These are phyloP conservation scores for Colletotrichum abscissum DNA, from an alignment of 2,329 filamentous ascomycete genomes.

Conservation along the genomic window DNA sequence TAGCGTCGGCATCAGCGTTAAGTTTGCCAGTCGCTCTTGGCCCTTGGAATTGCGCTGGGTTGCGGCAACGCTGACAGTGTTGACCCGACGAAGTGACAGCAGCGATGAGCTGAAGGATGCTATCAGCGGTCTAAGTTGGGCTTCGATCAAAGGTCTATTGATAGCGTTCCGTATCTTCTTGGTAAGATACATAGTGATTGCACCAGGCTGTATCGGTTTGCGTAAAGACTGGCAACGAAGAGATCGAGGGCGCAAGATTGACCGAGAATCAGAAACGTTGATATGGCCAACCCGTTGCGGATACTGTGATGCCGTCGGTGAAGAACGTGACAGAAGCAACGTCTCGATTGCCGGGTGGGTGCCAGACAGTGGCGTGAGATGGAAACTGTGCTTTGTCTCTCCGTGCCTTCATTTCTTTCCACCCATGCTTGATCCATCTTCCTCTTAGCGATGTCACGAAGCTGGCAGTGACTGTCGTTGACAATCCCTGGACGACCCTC, in stretches of 20 bases:
- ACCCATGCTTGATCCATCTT: constrained; percentile 3
- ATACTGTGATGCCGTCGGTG: background rate
- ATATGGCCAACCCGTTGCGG: background rate
- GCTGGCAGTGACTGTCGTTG: background rate
- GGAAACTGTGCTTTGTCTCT: constrained; percentile 8
- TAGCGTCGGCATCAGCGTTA: background rate
- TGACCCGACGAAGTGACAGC: background rate
- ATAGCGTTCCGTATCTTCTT: background rate
- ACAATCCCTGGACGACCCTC: background rate
- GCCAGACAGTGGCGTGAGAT: background rate
- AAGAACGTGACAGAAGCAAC: background rate
- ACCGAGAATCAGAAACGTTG: background rate
- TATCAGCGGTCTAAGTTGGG: background rate
- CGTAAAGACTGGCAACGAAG: background rate
- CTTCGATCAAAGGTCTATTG: background rate
- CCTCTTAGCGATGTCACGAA: background rate
- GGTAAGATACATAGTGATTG: background rate
- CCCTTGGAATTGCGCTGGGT: background rate
- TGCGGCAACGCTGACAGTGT: background rate
- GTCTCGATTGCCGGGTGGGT: background rate
- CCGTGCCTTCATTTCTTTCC: background rate
- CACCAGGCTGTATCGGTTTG: background rate
- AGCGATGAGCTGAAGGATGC: background rate
- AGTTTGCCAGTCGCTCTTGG: background rate
- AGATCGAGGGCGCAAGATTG: background rate